Evolutionary conservation across 2,329 filamentous ascomycete genomes (phyloP).

Genomic region (Botrytis tulipae): DNA sequence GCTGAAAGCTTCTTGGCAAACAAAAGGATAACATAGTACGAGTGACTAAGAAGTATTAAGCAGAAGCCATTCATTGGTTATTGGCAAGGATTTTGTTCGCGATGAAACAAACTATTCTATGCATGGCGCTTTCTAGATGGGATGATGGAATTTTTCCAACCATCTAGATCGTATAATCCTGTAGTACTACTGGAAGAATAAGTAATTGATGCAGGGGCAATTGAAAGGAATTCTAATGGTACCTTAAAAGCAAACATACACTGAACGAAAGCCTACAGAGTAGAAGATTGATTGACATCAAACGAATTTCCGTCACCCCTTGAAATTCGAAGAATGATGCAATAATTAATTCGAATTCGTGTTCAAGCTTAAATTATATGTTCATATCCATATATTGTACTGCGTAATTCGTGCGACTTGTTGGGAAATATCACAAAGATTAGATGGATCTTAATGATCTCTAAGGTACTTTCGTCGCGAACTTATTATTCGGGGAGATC

Average conservation of each 20-base stretch:
- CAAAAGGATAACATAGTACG: neutral
- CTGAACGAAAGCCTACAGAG: neutral
- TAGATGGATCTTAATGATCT: neutral
- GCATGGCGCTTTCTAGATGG: neutral
- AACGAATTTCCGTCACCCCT: neutral
- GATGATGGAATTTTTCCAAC: neutral
- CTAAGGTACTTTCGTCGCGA: neutral
- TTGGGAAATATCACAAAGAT: neutral
- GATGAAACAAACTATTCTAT: neutral
- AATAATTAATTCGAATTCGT: neutral
- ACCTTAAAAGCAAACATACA: neutral
- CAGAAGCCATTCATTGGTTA: neutral
- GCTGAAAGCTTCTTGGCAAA: neutral
- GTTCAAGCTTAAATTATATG: neutral
- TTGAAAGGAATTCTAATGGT: neutral
- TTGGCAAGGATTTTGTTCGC: neutral
- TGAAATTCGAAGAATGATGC: neutral
- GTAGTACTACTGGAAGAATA: neutral
- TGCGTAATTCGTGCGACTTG: neutral
- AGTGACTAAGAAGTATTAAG: slow-evolving; percentile 1
- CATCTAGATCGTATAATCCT: neutral
- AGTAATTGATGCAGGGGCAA: neutral
- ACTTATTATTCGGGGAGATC: too few relatives aligned
- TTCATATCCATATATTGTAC: neutral
- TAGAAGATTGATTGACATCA: neutral